Evolutionary conservation across 768 basidiomycete species (phyloP).

Genomic region (Cystofilobasidium ferigula): DNA sequence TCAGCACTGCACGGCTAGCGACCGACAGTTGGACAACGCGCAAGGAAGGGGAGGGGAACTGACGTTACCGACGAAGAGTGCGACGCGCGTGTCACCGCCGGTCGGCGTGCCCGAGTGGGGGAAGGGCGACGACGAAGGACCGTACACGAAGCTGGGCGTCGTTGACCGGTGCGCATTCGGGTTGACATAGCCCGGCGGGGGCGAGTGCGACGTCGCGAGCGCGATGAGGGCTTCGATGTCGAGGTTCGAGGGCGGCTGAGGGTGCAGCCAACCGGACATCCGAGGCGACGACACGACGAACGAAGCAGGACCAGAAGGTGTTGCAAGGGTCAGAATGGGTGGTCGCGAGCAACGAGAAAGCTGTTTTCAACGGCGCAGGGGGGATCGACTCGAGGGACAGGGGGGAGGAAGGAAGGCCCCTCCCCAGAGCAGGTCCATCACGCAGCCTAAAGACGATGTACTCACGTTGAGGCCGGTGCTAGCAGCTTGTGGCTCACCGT

Average conservation of each 20-base stretch:
- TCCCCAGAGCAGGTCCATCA: no score
- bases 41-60: conserved; percentile 35
- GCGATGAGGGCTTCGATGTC: conserved; percentile 89
- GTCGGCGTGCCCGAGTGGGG: conserved; percentile 23
- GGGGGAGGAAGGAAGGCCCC: no score
- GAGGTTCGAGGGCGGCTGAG: conserved; percentile 2
- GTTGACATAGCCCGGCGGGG: conserved; percentile 11
- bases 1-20: not conserved
- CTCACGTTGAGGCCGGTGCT: no score
- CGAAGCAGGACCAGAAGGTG: no score
- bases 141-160: conserved; percentile 33
- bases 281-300: no score
- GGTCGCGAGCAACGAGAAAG: no score
- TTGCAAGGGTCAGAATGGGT: no score
- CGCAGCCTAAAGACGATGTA: no score
- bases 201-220: conserved; percentile 66
- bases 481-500: no score
- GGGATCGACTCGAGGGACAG: no score
- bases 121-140: not conserved
- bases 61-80: conserved; percentile 93
- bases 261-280: not conserved
- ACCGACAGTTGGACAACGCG: not conserved
- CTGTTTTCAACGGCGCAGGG: no score
- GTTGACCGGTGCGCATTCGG: conserved; percentile 21
- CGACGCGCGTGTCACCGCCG: conserved; percentile 69